These are phyloP conservation scores for Penicillium odoratum DNA, from an alignment of 495 filamentous ascomycete genomes.

Conservation along the genomic window DNA sequence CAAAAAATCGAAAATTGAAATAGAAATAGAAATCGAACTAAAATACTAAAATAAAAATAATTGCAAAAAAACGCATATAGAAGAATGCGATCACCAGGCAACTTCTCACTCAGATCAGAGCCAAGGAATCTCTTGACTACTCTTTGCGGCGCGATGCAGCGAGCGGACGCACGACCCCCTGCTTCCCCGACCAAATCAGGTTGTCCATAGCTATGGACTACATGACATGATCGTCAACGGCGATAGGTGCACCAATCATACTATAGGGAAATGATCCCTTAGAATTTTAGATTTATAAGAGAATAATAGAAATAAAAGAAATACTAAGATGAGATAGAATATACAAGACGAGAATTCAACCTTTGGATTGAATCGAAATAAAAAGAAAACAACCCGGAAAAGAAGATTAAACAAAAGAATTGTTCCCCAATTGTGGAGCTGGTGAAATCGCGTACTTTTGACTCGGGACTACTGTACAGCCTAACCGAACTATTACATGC, in stretches of 20 bases:
- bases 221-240: conserved; percentile 28
- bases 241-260: conserved; percentile 1
- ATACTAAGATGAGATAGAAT: neutral
- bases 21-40: neutral
- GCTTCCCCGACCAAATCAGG: conserved; percentile 46
- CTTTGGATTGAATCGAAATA: neutral
- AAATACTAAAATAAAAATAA: conserved; percentile 7
- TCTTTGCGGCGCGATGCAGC: conserved; percentile 44
- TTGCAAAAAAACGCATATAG: conserved; percentile 13
- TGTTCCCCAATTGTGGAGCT: conserved; percentile 12
- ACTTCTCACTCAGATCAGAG: conserved; percentile 24
- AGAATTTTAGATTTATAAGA: neutral
- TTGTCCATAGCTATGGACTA: conserved; percentile 16
- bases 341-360: neutral
- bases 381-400: neutral
- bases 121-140: conserved; percentile 34
- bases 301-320: neutral
- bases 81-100: conserved; percentile 30
- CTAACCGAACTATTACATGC: conserved; percentile 36
- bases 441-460: conserved; percentile 26
- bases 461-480: conserved; percentile 21
- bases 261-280: conserved; percentile 3
- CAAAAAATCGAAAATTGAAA: too few species aligned
- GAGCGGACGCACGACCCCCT: conserved; percentile 37
- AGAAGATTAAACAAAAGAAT: neutral